Base-by-base conservation (phyloP, 345 rosid genomes). In the Clausena lansium region DNA sequence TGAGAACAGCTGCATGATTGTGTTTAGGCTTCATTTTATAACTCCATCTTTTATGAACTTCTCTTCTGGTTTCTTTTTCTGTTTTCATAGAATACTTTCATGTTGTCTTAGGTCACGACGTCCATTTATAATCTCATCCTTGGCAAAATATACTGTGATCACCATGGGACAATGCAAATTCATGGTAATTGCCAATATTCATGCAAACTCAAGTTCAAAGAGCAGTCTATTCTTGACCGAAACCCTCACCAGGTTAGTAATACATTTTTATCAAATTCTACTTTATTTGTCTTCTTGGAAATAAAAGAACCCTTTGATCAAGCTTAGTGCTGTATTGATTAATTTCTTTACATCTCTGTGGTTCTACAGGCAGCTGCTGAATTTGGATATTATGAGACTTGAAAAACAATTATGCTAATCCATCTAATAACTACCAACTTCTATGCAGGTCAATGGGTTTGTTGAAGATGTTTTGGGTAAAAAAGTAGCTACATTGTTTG, bases 141-240 rank as follows among this genome's bases (percentile, higher is more conserved):
- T 70, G 99, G 98, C 59, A 97, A 93, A 86, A 61, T 92, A 45
- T 91, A 94, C 39, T 94, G 98, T 70, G 95, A 93, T 85, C 98
- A 96, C 85, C 99, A 96, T 71, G 99, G 99, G 20, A 76, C 78
- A 45, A 96, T 96, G 99, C 85, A 91, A 70, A 91, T 96, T 87
- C 86, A 54, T 20, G 98, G 99, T 32, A 96, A 94, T 80, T 86
- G 86, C 47, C 84, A 89, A 70, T 82, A 91, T 86, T 92, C 98
- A 75, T 94, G 98, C 91, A 91, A 90, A 55, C 88, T 97, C 81
- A 97, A 88, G 87, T 97, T 97, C 87, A 97, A 97, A 73, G 98
- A 94, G 79, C 92, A 90, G 77, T 91, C 98, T 32, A 83, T 97
- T 76, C 94, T 97, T 67, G 98, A 97, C 81, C 86, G 99, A 85